phyloP scores from a whole-genome alignment of 306 rosid species.

The Sophora flavescens region DNA sequence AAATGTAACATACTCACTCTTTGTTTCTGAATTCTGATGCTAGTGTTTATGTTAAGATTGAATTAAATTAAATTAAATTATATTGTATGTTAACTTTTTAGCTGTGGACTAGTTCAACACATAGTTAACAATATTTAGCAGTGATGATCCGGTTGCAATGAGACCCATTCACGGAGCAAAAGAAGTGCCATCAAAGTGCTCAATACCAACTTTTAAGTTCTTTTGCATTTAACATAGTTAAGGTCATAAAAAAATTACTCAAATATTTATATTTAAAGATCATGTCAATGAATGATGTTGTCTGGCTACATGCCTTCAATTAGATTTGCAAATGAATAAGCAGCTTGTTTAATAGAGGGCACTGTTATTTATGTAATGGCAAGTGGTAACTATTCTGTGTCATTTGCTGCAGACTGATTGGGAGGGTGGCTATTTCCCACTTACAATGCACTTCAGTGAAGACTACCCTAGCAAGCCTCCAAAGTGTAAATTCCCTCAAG shows the following conservation, averaged over 20 bases:
- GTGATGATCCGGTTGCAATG: too few species aligned
- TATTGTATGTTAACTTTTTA: not conserved
- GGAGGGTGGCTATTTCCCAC: conserved; percentile 96
- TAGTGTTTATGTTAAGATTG: too few species aligned
- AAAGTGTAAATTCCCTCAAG: conserved; percentile 89
- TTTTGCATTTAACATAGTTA: conserved; percentile 18
- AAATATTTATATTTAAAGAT: not conserved
- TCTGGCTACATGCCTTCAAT: not conserved
- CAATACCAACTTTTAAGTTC: not conserved
- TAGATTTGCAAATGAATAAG: conserved; percentile 3
- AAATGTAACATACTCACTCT: too few species aligned
- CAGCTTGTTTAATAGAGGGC: not conserved
- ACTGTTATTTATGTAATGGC: not conserved
- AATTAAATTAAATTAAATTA: too few species aligned
- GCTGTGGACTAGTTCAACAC: not conserved
- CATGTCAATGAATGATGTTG: not conserved
- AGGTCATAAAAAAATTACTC: not conserved
- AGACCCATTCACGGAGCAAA: not conserved
- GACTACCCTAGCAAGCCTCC: conserved; percentile 99
- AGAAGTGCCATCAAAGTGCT: not conserved
- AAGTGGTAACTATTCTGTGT: conserved; percentile 22
- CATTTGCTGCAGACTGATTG: conserved; percentile 88
- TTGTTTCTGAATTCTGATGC: too few species aligned
- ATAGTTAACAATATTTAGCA: not conserved
- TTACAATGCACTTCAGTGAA: conserved; percentile 94